These are phyloP conservation scores for Candida suzukii DNA, from an alignment of 805 yeast species.

Conservation along the genomic window DNA sequence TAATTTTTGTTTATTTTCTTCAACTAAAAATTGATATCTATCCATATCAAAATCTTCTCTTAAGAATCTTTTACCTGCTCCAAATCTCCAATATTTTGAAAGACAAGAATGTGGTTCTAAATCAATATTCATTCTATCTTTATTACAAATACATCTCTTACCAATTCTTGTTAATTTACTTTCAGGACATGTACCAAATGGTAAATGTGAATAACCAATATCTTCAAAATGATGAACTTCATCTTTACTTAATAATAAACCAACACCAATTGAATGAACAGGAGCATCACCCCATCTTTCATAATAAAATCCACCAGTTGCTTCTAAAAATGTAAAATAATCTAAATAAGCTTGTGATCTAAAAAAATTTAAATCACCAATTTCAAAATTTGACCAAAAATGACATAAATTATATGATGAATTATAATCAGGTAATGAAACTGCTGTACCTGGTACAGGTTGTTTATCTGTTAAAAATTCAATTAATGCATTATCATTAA, in stretches of 20 bases:
- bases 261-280: constrained; percentile 67
- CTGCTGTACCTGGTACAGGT: constrained; percentile 35
- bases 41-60: constrained; percentile 32
- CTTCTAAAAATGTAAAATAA: constrained; percentile 58
- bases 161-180: constrained; percentile 39
- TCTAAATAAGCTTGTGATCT: constrained; percentile 54
- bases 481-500: constrained; percentile 59
- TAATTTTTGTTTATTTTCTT: neutral
- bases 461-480: constrained; percentile 49
- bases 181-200: constrained; percentile 58
- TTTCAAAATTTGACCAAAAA: constrained; percentile 84
- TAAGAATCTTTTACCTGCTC: constrained; percentile 51
- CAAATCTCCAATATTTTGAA: constrained; percentile 69
- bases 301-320: constrained; percentile 70
- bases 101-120: constrained; percentile 51
- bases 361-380: constrained; percentile 65
- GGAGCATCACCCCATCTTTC: constrained; percentile 98
- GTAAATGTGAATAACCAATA: constrained; percentile 71
- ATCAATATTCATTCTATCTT: constrained; percentile 36
- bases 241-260: constrained; percentile 47
- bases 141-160: constrained; percentile 54
- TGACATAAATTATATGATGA: constrained; percentile 73
- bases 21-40: constrained; percentile 10
- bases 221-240: constrained; percentile 77
- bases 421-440: constrained; percentile 36